Percentiles rank a stretch among this genome's conserved stretches.
Conservation (phyloP, 2,329 filamentous ascomycete genomes). For the Clathrospora elynae region DNA sequence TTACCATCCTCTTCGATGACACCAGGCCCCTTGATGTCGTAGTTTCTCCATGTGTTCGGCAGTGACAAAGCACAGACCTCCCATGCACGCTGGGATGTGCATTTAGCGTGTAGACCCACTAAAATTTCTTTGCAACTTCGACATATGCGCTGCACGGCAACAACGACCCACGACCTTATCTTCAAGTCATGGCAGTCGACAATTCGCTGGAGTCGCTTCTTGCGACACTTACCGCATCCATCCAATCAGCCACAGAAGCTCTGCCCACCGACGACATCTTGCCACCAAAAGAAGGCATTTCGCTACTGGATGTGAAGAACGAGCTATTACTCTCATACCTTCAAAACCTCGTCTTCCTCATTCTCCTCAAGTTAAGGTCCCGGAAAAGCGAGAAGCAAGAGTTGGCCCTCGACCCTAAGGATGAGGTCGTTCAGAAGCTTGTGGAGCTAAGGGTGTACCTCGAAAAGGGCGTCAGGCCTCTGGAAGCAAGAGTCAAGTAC, state of each 20-base stretch:
- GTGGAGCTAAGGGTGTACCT: constrained; percentile 89
- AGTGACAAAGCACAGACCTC: background rate
- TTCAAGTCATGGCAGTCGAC: constrained; percentile 44
- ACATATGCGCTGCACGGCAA: constrained; percentile 6
- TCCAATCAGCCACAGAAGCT: constrained; percentile 62
- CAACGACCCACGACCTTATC: constrained; percentile 6
- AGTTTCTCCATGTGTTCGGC: constrained; percentile 1
- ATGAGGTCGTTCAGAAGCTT: constrained; percentile 81
- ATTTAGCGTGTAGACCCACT: constrained; percentile 11
- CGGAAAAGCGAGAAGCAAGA: constrained; percentile 39
- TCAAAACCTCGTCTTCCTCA: constrained; percentile 88
- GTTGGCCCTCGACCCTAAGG: constrained; percentile 56
- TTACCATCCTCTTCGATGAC: background rate
- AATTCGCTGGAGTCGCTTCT: constrained; percentile 50
- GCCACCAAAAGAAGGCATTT: constrained; percentile 85
- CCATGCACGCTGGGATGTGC: constrained; percentile 9
- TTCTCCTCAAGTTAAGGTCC: constrained; percentile 73
- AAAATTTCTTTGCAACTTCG: constrained; percentile 23
- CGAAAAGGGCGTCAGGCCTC: constrained; percentile 86
- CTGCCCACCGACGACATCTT: constrained; percentile 66
- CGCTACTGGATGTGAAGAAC: constrained; percentile 93
- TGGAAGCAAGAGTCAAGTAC: constrained; percentile 90
- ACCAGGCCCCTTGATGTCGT: background rate
- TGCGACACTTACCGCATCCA: constrained; percentile 59
- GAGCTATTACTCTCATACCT: constrained; percentile 96